phyloP scores from a whole-genome alignment of 1,139 yeast genomes.

The Trichomonascaceae sp. region DNA sequence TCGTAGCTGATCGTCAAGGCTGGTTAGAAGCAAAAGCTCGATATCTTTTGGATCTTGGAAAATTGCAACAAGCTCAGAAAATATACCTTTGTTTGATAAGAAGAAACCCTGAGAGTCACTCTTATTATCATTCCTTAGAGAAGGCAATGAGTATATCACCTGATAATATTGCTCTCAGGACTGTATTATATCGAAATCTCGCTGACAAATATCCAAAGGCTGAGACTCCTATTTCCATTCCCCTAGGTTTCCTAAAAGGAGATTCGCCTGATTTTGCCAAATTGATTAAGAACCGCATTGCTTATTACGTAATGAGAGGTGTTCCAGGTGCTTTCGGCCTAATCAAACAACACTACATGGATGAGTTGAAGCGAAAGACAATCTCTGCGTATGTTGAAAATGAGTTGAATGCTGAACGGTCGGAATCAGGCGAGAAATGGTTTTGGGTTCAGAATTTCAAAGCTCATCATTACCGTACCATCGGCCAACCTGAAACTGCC shows the following conservation, averaged over 20 bases:
- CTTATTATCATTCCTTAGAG: constrained; percentile 64
- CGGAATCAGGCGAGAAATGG: constrained; percentile 43
- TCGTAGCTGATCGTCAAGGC: constrained; percentile 58
- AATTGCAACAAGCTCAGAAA: constrained; percentile 55
- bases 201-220: constrained; percentile 71
- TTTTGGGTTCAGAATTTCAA: constrained; percentile 79
- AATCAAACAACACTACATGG: constrained; percentile 70
- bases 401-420: constrained; percentile 16
- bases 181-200: constrained; percentile 53
- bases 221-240: constrained; percentile 73
- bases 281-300: constrained; percentile 48
- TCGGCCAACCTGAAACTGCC: constrained; percentile 49
- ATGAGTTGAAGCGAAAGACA: constrained; percentile 40
- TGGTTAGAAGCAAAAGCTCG: constrained; percentile 63
- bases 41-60: constrained; percentile 43
- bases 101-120: constrained; percentile 77
- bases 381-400: constrained; percentile 47
- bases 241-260: constrained; percentile 66
- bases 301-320: constrained; percentile 62
- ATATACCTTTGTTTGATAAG: constrained; percentile 65
- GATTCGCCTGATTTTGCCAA: constrained; percentile 38
- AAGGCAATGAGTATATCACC: constrained; percentile 43
- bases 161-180: constrained; percentile 24
- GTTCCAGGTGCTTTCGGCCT: constrained; percentile 89
- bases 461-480: constrained; percentile 68